Evolutionary conservation across 2,329 filamentous ascomycete genomes (phyloP), one percentile per base, ranked within the genome.

Genomic region (Aspergillus viridinutans): DNA sequence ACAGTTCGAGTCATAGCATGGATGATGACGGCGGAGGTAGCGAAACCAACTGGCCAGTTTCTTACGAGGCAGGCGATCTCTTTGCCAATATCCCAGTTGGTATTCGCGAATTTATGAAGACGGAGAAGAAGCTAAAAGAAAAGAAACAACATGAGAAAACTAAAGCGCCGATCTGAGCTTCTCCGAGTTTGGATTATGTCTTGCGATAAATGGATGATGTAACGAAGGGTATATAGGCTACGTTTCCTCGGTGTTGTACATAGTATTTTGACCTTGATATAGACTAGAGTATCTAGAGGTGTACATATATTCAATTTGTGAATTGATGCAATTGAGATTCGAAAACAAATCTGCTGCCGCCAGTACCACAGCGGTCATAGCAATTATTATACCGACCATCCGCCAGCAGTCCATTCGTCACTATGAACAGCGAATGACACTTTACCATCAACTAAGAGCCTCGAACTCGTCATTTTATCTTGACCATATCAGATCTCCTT

Each of bases 71-170:
- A 2, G 81, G 86, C 58, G 86, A 90, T 51, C 70, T 96, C 38
- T 95, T 96, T 67, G 83, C 85, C 51, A 85, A 85, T 63, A 86
- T 99, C 53, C 93, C 94, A 0, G 90, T 97, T 9, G 94, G 93
- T 0, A 97, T 99, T 63, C 81, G 90, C 60, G 93, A 96, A 73
- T 99, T 99, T 69, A 97, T 99, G 93, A 91, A 89, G 79, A 92
- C 88, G 58, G 94, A 99, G 79, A 97, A 97, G 82, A 88, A 81
- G 72, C 74, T 99, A 59, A 93, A 90, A 74, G 81, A 90, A 73
- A 88, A 85, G 73, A 90, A 92, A 70, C 73, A 77, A 66, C 76
- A 79, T 52, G 84, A 79, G 54, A 84, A 81, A n/a, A 63, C 54
- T 21, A 49, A 52, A n/a, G 23, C 55, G 25, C 72, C 58, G 66